phyloP scores from a whole-genome alignment of 1,139 yeast species.

The Taphrina pruni region DNA sequence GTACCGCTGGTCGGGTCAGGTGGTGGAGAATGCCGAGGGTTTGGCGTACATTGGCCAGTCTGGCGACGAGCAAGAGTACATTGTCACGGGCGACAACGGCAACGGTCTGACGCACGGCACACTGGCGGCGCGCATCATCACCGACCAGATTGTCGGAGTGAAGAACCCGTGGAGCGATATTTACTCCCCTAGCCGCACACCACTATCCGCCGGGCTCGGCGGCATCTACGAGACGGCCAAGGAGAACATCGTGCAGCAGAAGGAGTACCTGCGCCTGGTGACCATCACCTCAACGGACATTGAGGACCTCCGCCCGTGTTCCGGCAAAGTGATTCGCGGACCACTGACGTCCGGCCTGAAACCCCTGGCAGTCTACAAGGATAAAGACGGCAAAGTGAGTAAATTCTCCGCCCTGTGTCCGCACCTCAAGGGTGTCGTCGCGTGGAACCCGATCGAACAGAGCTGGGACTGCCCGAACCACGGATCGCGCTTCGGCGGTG shows the following conservation, averaged over 20 bases:
- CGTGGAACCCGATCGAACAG: slow-evolving; percentile 30
- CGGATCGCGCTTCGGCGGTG: slow-evolving; percentile 30
- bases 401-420: slow-evolving; percentile 36
- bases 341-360: slow-evolving; percentile 22
- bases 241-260: slow-evolving; percentile 32
- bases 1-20: slow-evolving; percentile 37
- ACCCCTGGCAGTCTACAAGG: slow-evolving; percentile 35
- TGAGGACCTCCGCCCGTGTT: slow-evolving; percentile 22
- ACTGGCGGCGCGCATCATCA: slow-evolving; percentile 22
- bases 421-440: slow-evolving; percentile 35
- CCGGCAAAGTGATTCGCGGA: slow-evolving; percentile 23
- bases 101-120: slow-evolving; percentile 38
- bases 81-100: slow-evolving; percentile 36
- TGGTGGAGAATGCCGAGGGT: slow-evolving; percentile 25
- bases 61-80: slow-evolving; percentile 24
- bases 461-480: slow-evolving; percentile 33
- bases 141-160: slow-evolving; percentile 9
- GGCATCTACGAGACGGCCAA: slow-evolving; percentile 22
- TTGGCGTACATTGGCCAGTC: slow-evolving; percentile 32
- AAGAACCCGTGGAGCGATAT: slow-evolving; percentile 18
- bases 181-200: slow-evolving; percentile 22
- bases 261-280: slow-evolving; percentile 15
- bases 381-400: slow-evolving; percentile 12
- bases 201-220: neutral
- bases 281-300: slow-evolving; percentile 9